Evolutionary conservation across 2,329 filamentous ascomycete species (phyloP), one percentile per base, ranked within the genome.

Genomic region (Ascochyta viciae-villosae): DNA sequence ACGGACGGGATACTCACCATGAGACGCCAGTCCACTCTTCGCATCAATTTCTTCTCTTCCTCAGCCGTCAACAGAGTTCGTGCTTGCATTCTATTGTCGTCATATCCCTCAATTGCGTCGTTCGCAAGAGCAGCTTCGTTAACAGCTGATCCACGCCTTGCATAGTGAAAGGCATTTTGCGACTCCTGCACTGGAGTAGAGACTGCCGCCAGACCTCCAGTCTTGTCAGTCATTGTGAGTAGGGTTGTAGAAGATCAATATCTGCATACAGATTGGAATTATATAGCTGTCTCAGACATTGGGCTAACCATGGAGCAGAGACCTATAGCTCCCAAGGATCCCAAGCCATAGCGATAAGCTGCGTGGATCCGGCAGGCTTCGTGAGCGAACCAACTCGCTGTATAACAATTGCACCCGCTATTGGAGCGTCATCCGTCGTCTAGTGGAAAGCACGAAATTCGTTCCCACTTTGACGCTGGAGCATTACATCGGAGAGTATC

Each of bases 11-110:
- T 13, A 22, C 16, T 13, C 37, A 50, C 48, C 50, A 67, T 54
- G 22, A 66, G 58, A 5, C 50, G 54, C 40, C 58, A 51, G 22
- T 67, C 64, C 2, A 67, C 50, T 29, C 62, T 63, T 6, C 63
- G 54, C 34, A 67, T 66, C 10, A 82, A 61, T 52, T 72, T 80
- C 59, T 76, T 81, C 57, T 82, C 80, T 54, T 82, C 80, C 4
- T 74, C 76, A 0, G 71, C 70, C 1, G 58, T 58, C 42, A 61
- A 48, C 12, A 62, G 45, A 16, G 60, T 55, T n/a, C 57, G 54
- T 3, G 60, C 60, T 10, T 47, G 54, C 60, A 62, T 60, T 13
- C 57, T 43, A 13, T 60, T 56, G 19, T 43, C 50, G 19, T 62
- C 57, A 27, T 60, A 62, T n/a, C 60, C 60, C 8, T 57, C 35